Evolutionary conservation across 148 eudicot species (phyloP), one percentile per base, ranked within the genome.

Genomic region (Dianthus caryophyllus): DNA sequence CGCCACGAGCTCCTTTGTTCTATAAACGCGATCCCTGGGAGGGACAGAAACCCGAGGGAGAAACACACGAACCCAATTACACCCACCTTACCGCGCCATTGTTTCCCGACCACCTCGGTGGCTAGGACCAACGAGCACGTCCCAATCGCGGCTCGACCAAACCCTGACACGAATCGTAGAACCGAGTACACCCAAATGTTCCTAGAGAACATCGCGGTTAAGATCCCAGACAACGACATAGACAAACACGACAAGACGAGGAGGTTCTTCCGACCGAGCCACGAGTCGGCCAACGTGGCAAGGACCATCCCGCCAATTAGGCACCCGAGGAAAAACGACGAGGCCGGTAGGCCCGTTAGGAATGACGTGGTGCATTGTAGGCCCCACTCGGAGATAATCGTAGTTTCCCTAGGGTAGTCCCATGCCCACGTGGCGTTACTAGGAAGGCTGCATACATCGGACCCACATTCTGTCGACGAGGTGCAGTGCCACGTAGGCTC

Each of bases 271-370:
- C 91, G 79, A 1, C 97, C 95, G 0, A 83, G 69, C 30, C 82
- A 75, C 5, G 88, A 82, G 57, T 90, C 97, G 0, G 91, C 95
- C 0, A 90, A 56, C 1, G 90, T 65, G 58, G 84, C 76, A 2
- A 90, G 73, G 17, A 74, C 58, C 5, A 84, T 46, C 1, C 90
- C 94, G 0, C 90, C 91, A 3, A 70, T 54, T 0, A 84, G 69
- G 58, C 88, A 79, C 0, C 97, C 97, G 15, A 84, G 12, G 77
- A 84, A 85, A 69, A 83, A 87, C 5, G 87, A 79, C 10, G 97
- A 82, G 18, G 94, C 81, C 0, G 97, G 97, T 0, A 90, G 77
- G 17, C 90, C 87, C 6, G 59, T 75, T 24, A 84, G 15, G 60
- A 87, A 17, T 0, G 88, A 75, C 61, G 76, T 66, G n/a, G 84